phyloP scores from a whole-genome alignment of 2,329 filamentous ascomycete species.

The Rosellinia necatrix region DNA sequence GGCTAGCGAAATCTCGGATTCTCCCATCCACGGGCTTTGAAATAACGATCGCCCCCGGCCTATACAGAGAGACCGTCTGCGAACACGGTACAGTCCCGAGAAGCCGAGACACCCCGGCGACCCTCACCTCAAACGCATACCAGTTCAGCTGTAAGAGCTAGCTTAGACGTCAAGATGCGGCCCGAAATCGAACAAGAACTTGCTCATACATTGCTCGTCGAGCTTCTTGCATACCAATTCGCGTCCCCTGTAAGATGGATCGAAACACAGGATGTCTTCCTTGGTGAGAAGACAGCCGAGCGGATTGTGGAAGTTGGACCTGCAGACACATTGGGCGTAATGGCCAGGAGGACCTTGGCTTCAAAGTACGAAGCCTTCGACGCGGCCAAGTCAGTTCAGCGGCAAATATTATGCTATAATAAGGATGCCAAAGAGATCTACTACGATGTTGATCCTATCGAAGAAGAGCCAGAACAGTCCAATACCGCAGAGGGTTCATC shows the following conservation, averaged over 20 bases:
- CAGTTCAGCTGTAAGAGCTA: no score
- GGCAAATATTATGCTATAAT: conserved; percentile 98
- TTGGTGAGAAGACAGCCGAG: conserved; percentile 94
- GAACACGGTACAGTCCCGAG: neutral
- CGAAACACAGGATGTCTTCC: conserved; percentile 99
- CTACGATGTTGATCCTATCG: conserved; percentile 94
- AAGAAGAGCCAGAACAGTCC: conserved; percentile 79
- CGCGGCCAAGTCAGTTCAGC: conserved; percentile 92
- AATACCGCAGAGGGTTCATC: conserved; percentile 48
- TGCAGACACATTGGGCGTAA: conserved; percentile 93
- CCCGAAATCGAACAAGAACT: conserved; percentile 99
- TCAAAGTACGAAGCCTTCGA: conserved; percentile 99
- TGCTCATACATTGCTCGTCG: conserved; percentile 95
- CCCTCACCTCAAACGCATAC: neutral
- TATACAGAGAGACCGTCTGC: neutral
- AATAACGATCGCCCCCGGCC: neutral
- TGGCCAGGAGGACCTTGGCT: conserved; percentile 94
- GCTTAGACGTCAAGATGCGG: conserved; percentile 69
- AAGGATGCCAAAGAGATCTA: conserved; percentile 99
- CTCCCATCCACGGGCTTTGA: no score
- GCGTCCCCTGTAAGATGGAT: conserved; percentile 99
- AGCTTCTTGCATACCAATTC: conserved; percentile 99
- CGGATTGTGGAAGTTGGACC: conserved; percentile 97
- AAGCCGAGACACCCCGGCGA: conserved; percentile 6
- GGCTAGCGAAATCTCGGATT: no score